Conservation (phyloP, 108 stramenopile species). For the Skeletonema menzelii region DNA sequence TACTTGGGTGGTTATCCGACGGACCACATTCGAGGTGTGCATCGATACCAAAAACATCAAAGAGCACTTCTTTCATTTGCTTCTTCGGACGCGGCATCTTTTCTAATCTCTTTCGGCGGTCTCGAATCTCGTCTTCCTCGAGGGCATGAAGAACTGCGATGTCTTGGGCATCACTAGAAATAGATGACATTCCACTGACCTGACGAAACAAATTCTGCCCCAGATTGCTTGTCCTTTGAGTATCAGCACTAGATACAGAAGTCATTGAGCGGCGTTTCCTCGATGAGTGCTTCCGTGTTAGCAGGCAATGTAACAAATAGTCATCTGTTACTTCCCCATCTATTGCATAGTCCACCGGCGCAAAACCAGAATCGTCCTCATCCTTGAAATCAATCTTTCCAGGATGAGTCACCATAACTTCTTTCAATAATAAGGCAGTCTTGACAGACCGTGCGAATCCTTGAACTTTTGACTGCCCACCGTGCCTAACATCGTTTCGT, state of each 20-base stretch:
- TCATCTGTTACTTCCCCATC: slow-evolving; percentile 10
- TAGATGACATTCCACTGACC: neutral
- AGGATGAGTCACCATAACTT: slow-evolving; percentile 34
- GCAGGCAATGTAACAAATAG: slow-evolving; percentile 12
- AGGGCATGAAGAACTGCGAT: slow-evolving; percentile 10
- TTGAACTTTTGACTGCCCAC: neutral
- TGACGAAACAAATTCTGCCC: neutral
- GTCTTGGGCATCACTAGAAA: neutral
- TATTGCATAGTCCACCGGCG: slow-evolving; percentile 44
- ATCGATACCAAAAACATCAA: slow-evolving; percentile 29
- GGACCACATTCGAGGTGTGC: slow-evolving; percentile 1
- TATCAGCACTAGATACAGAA: slow-evolving; percentile 8
- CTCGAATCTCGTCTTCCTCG: slow-evolving; percentile 30
- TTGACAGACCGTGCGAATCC: neutral
- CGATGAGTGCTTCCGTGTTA: slow-evolving; percentile 11
- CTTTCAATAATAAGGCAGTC: slow-evolving; percentile 24
- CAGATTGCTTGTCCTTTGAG: neutral
- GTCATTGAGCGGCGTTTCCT: neutral
- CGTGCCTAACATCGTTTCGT: neutral
- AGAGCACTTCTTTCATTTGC: slow-evolving; percentile 10
- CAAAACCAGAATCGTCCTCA: slow-evolving; percentile 29
- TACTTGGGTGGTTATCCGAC: neutral
- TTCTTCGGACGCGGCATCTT: slow-evolving; percentile 13
- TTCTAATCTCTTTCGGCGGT: slow-evolving; percentile 13
- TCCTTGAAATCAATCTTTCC: slow-evolving; percentile 40